These are phyloP conservation scores for Puccinia triticina DNA, from an alignment of 1,284 basidiomycete species.

Conservation along the genomic window DNA sequence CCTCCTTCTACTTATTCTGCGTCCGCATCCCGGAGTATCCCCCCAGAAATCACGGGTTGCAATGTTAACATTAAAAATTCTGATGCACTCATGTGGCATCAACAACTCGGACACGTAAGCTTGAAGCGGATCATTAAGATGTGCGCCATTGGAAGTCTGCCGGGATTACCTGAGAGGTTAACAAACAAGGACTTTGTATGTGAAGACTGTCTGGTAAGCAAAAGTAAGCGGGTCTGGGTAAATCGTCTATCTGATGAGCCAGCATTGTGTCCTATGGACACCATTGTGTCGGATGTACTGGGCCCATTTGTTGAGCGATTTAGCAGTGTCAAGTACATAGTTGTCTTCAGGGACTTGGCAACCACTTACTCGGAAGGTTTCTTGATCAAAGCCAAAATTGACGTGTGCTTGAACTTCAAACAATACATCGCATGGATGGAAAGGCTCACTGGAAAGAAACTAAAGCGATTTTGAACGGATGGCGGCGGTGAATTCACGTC, in stretches of 20 bases:
- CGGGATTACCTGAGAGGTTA: background rate
- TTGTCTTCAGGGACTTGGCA: conserved; percentile 10
- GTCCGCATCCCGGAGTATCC: background rate
- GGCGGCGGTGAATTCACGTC: background rate
- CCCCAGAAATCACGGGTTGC: background rate
- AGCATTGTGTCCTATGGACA: background rate
- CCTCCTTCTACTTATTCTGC: background rate
- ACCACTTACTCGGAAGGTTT: conserved; percentile 10
- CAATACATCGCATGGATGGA: conserved; percentile 11
- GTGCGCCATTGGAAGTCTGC: too few species aligned
- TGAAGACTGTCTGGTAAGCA: conserved; percentile 23
- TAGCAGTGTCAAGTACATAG: background rate
- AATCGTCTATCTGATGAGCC: background rate
- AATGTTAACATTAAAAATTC: background rate
- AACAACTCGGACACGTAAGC: conserved; percentile 10
- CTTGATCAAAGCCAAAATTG: conserved; percentile 1
- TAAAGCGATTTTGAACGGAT: too few species aligned
- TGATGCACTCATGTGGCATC: conserved; percentile 30
- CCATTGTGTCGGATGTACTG: conserved; percentile 20
- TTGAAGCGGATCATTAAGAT: conserved; percentile 7
- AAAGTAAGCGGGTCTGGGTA: background rate
- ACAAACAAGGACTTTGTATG: conserved; percentile 11
- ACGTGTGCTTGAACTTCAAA: background rate
- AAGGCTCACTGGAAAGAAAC: background rate
- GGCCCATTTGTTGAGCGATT: conserved; percentile 27